Base-by-base conservation (phyloP, 176 grass and related monocot genomes). In the Aechmea fasciata region DNA sequence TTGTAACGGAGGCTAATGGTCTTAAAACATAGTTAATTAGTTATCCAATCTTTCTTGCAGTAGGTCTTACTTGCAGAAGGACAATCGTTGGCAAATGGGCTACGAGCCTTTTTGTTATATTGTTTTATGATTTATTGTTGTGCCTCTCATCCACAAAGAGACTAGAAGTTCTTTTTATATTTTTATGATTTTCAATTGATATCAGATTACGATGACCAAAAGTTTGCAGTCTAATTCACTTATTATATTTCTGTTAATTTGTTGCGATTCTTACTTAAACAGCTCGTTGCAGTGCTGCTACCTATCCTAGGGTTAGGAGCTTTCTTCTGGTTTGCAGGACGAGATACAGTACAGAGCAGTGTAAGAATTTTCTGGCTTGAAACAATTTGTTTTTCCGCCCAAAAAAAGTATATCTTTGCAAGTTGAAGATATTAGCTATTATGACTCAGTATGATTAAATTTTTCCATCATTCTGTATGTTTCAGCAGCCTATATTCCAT, bases 321-420 rank as follows among this genome's bases (percentile, higher is more conserved):
- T 66, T 86, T 96, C 73, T 83, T 96, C 71, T 96, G 85, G 81
- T 92, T 96, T 79, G 85, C 79, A 49, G 68, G 81, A 11, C 83
- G 77, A 71, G 77, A 96, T 80, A 96, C 92, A 78, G 81, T 96
- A 63, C 85, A 85, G 73, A 80, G 79, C 23, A 66, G 71, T 85
- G 92, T 96, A 82, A 89, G 92, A 65, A 51, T 64, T 70, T 47
- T 59, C 10, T 55, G 47, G 12, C 49, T 66, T 66, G 33, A 47
- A 26, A 1, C 9, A 14, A 55, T 28, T 49, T 74, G 51, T 23
- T 65, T 13, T 65, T 73, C 68, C 50, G 11, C 13, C 15, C 17
- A 2, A 6, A 11, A 49, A 3, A 10, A 24, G 29, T 18, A 0
- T 29, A 19, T 52, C 62, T 12, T 19, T 41, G 3, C 57, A 25